phyloP scores from a whole-genome alignment of 345 rosid species.

The Gossypium mustelinum region DNA sequence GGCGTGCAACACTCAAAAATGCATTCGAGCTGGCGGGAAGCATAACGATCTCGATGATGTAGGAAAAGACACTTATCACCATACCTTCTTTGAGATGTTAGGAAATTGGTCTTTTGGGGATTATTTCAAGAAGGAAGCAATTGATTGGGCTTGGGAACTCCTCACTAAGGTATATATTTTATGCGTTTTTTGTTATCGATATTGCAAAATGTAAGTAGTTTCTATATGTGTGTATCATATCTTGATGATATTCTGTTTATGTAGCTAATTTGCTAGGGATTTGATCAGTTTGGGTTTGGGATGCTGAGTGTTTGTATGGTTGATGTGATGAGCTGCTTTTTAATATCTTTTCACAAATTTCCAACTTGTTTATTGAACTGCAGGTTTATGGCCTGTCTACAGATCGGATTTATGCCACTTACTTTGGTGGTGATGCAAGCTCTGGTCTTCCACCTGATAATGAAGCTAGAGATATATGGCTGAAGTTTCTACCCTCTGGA shows the following conservation, averaged over 20 bases:
- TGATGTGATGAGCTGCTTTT: neutral
- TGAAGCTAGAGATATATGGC: slow-evolving; percentile 89
- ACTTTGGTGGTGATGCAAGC: slow-evolving; percentile 92
- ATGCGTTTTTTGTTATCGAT: neutral
- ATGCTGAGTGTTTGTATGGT: neutral
- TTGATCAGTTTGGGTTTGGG: neutral
- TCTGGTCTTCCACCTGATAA: slow-evolving; percentile 82
- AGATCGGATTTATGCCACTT: slow-evolving; percentile 86
- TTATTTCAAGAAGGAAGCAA: slow-evolving; percentile 92
- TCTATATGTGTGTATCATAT: neutral
- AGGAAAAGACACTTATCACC: slow-evolving; percentile 97
- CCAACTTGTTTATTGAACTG: slow-evolving; percentile 1
- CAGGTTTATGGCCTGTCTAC: slow-evolving; percentile 76
- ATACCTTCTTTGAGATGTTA: slow-evolving; percentile 99
- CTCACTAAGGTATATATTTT: slow-evolving; percentile 56
- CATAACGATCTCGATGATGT: slow-evolving; percentile 98
- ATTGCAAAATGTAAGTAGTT: neutral
- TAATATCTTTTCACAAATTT: neutral
- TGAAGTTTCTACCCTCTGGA: slow-evolving; percentile 65
- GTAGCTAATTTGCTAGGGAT: neutral
- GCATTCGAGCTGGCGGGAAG: slow-evolving; percentile 97
- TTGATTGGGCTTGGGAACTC: slow-evolving; percentile 98
- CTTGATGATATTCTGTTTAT: neutral
- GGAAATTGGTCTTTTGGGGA: slow-evolving; percentile 99
- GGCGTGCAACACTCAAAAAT: slow-evolving; percentile 93